These are phyloP conservation scores for Rhizopus stolonifer DNA, from an alignment of 371 early-diverging fungal genomes.

Conservation along the genomic window DNA sequence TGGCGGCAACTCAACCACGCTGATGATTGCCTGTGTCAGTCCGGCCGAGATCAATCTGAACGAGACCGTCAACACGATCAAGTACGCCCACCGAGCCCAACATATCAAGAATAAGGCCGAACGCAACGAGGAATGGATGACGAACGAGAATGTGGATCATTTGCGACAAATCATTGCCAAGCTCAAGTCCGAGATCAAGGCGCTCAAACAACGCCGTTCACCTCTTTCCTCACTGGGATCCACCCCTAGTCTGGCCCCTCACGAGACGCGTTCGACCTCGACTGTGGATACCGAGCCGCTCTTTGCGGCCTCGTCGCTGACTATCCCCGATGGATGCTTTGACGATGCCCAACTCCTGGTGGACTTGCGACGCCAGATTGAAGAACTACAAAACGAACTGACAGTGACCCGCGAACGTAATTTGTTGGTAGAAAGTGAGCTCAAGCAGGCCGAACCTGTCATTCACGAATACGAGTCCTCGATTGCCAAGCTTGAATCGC, in stretches of 20 bases:
- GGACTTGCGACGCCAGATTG: constrained; percentile 25
- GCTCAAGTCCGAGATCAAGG: constrained; percentile 52
- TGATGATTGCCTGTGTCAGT: constrained; percentile 94
- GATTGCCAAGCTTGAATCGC: constrained; percentile 55
- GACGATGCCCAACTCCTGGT: constrained; percentile 17
- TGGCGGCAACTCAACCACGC: constrained; percentile 88
- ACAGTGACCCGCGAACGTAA: constrained; percentile 28
- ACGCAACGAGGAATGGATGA: constrained; percentile 72
- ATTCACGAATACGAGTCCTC: constrained; percentile 70
- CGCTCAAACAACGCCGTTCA: constrained; percentile 32
- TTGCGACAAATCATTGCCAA: constrained; percentile 57
- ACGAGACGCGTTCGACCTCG: constrained; percentile 11
- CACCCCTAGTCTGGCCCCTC: constrained; percentile 6
- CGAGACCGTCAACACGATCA: constrained; percentile 91
- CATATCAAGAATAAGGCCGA: constrained; percentile 82
- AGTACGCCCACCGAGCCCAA: constrained; percentile 88
- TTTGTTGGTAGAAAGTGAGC: constrained; percentile 14
- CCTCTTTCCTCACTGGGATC: constrained; percentile 10
- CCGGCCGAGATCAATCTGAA: constrained; percentile 76
- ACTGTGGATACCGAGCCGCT: too few species aligned
- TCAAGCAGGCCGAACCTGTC: constrained; percentile 58
- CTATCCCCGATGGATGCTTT: constrained; percentile 12
- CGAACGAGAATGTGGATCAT: constrained; percentile 57
- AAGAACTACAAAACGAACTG: constrained; percentile 28
- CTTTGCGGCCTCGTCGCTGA: constrained; percentile 22